These are phyloP conservation scores for Artemisia princeps DNA, from an alignment of 140 eudicot species.

Conservation along the genomic window DNA sequence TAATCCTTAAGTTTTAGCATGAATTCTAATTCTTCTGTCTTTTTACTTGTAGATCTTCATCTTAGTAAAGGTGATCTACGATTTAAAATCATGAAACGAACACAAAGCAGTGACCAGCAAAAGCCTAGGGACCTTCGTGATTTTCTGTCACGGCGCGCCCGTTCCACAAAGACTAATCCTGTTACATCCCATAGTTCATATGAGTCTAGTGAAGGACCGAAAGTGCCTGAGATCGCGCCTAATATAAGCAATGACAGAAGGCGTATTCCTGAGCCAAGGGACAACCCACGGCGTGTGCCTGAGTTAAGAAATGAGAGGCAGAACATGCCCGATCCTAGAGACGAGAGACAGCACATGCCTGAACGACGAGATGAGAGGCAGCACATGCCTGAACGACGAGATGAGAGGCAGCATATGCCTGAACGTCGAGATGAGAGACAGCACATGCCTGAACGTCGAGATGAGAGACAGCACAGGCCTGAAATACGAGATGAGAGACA, in stretches of 20 bases:
- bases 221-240: conserved; percentile 20
- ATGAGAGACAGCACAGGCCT: conserved; percentile 23
- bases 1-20: neutral
- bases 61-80: conserved; percentile 69
- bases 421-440: conserved; percentile 18
- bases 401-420: conserved; percentile 25
- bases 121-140: conserved; percentile 55
- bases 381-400: conserved; percentile 19
- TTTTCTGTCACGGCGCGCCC: conserved; percentile 58
- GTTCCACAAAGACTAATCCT: conserved; percentile 34
- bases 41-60: conserved; percentile 31
- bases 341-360: conserved; percentile 20
- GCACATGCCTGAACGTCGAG: conserved; percentile 6
- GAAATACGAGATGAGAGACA: conserved; percentile 15
- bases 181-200: conserved; percentile 27
- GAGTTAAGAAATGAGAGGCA: conserved; percentile 24
- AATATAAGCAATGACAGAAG: conserved; percentile 25
- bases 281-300: conserved; percentile 27
- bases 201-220: conserved; percentile 32
- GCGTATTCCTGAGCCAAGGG: conserved; percentile 25
- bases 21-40: conserved; percentile 20
- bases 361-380: conserved; percentile 23
- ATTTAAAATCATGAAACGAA: conserved; percentile 52
- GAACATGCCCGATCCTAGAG: no score
- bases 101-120: conserved; percentile 37